phyloP scores from a whole-genome alignment of 495 filamentous ascomycete species.

The Aspergillus leporis region DNA sequence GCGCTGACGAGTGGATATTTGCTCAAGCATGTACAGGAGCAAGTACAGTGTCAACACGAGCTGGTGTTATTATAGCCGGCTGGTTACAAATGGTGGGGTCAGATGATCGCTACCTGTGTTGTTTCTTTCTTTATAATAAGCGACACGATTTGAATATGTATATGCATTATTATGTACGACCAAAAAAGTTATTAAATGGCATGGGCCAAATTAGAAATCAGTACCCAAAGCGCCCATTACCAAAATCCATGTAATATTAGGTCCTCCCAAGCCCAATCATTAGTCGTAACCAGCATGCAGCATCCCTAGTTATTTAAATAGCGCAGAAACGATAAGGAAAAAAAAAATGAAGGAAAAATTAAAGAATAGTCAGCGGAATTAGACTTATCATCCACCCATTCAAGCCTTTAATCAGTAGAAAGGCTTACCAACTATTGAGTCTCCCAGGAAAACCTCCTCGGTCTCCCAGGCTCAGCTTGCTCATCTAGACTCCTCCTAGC shows the following conservation, averaged over 20 bases:
- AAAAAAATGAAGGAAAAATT: background rate
- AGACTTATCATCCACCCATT: background rate
- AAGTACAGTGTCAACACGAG: background rate
- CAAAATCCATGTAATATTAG: background rate
- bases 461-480: constrained; percentile 17
- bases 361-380: background rate
- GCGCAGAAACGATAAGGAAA: background rate
- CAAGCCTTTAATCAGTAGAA: background rate
- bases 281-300: background rate
- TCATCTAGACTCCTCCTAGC: constrained; percentile 19
- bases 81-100: background rate
- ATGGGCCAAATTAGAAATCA: background rate
- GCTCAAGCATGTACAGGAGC: constrained; percentile 71
- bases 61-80: background rate
- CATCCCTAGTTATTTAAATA: background rate
- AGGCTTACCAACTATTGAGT: constrained; percentile 18
- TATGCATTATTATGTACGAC: background rate
- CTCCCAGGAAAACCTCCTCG: constrained; percentile 36
- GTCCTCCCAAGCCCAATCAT: background rate
- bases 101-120: background rate
- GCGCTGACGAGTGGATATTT: constrained; percentile 82
- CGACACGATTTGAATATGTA: background rate
- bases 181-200: background rate
- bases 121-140: background rate
- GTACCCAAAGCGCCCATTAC: background rate